These are phyloP conservation scores for Buddleja alternifolia DNA, from an alignment of 257 asterid genomes.

Conservation along the genomic window DNA sequence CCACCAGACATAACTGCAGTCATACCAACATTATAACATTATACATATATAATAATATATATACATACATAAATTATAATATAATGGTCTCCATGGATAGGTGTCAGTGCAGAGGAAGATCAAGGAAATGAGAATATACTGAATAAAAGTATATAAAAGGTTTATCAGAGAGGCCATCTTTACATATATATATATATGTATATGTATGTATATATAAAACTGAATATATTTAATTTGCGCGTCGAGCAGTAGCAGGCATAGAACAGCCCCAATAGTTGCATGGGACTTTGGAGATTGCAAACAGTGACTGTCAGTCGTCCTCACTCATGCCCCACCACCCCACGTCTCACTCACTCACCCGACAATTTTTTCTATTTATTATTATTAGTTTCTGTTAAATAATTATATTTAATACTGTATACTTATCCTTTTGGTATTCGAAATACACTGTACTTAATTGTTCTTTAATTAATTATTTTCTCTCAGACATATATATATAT, in stretches of 20 bases:
- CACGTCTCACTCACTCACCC: too few species aligned
- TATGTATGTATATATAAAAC: too few species aligned
- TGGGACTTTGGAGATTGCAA: constrained; percentile 20
- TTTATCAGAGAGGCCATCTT: neutral
- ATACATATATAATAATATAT: neutral
- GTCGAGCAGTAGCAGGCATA: constrained; percentile 5
- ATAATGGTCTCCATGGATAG: neutral
- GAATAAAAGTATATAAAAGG: neutral
- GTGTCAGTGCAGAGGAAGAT: constrained; percentile 22
- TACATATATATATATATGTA: too few species aligned
- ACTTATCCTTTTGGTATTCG: neutral
- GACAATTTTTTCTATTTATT: too few species aligned
- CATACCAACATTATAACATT: neutral
- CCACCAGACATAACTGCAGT: constrained; percentile 25
- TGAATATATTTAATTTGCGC: neutral
- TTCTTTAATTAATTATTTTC: too few species aligned
- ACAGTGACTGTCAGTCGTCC: constrained; percentile 4
- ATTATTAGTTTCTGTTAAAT: neutral
- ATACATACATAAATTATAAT: neutral
- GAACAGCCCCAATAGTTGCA: constrained; percentile 21
- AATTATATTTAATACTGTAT: neutral
- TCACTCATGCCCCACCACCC: constrained; percentile 1
- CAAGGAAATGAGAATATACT: constrained; percentile 16
- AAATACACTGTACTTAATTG: neutral
- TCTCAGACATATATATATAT: too few species aligned